Evolutionary conservation across 192 early-diverging fungal genomes (phyloP), one percentile per base, ranked within the genome.

Genomic region (Mortierella alpina): DNA sequence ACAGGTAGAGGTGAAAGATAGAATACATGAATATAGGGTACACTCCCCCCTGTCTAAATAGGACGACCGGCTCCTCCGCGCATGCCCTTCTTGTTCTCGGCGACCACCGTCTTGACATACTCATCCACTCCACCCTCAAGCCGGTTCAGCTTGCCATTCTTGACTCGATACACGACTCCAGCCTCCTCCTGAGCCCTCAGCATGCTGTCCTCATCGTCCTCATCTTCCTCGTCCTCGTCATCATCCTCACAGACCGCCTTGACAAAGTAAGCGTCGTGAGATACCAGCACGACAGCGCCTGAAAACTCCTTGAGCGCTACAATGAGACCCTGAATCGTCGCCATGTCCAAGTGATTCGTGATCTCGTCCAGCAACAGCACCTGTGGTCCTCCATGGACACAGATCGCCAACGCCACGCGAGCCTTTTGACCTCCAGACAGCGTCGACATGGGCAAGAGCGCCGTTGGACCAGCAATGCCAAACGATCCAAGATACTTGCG

Each of bases 271-370:
- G 90, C 88, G 76, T 98, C 96, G 90, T 98, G 96, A 46, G 90
- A 92, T 17, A 98, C 95, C 17, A 95, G 54, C 15, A 97, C 79
- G 7, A 96, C 86, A 2, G 92, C 90, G 4, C 96, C 96, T 7
- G 84, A 70, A 66, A 85, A 96, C 50, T 85, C 87, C 68, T 90
- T 87, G 64, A 98, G 72, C 1, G 91, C 90, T 1, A 91, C 86
- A 23, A 92, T 85, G 44, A 97, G 83, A 12, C 91, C 90, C 42
- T 93, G 88, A 60, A 95, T 93, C 5, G 95, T 94, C 49, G 90
- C 87, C 86, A 96, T 94, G 84, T 98, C 96, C 41, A 98, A 84
- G 68, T 94, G 96, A 69, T 95, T 98, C 8, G 95, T 96, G 66
- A 93, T 92, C 68, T 95, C 94, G 79, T 95, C 94, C 12, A 95